Conservation (phyloP, 306 rosid genomes). For the Hippophae gyantsensis region DNA sequence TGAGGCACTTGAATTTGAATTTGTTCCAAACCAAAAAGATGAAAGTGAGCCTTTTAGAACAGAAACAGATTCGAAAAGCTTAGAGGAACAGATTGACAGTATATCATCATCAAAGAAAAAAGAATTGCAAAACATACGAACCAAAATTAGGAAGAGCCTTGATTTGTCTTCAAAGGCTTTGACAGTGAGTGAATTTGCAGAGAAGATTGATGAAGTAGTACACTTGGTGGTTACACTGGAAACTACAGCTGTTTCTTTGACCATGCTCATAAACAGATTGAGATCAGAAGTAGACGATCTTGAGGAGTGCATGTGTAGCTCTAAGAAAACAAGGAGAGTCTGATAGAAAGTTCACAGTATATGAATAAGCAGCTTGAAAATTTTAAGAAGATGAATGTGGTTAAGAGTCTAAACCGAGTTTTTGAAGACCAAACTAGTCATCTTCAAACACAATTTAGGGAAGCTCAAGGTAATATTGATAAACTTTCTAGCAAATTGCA, state of each 20-base stretch:
- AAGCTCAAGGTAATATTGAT: constrained; percentile 48
- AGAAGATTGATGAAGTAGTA: constrained; percentile 72
- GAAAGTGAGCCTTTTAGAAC: constrained; percentile 10
- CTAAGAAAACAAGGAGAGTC: constrained; percentile 66
- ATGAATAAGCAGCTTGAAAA: constrained; percentile 40
- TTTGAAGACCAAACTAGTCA: constrained; percentile 28
- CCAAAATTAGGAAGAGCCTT: constrained; percentile 29
- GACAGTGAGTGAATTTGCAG: constrained; percentile 57
- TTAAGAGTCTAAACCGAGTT: constrained; percentile 31
- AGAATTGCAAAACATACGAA: constrained; percentile 14
- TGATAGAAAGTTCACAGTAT: constrained; percentile 41
- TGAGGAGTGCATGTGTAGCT: constrained; percentile 31
- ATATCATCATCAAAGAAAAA: constrained; percentile 30
- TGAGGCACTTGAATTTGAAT: constrained; percentile 32
- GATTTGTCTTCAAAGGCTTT: constrained; percentile 34
- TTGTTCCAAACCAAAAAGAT: constrained; percentile 22
- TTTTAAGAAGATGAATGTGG: constrained; percentile 49
- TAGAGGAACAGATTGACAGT: constrained; percentile 22
- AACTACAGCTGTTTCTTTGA: constrained; percentile 54
- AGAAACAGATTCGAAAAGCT: constrained; percentile 15
- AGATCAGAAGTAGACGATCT: constrained; percentile 61
- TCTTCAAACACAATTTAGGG: constrained; percentile 38
- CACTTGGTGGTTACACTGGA: constrained; percentile 54
- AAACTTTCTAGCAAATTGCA: constrained; percentile 46
- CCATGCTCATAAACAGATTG: constrained; percentile 42